Percentiles rank a stretch among this genome's conserved stretches.
These are phyloP conservation scores for Microstegium vimineum DNA, from an alignment of 176 grass and related monocot species.

Conservation along the genomic window DNA sequence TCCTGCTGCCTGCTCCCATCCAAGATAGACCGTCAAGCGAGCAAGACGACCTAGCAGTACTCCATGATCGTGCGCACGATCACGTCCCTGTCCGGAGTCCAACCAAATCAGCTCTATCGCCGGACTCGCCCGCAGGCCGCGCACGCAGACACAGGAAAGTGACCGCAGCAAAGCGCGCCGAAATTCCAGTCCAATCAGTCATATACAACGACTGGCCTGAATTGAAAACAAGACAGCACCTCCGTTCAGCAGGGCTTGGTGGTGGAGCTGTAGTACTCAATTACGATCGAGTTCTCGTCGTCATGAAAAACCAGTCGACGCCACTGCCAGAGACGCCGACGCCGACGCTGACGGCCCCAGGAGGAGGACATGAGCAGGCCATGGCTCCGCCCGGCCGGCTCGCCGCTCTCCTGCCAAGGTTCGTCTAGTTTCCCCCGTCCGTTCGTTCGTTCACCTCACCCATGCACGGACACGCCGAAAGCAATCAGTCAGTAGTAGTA, in stretches of 20 bases:
- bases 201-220: not conserved
- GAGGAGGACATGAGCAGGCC: not conserved
- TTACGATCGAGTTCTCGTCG: not conserved
- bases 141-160: not conserved
- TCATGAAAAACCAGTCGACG: not conserved
- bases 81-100: not conserved
- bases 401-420: conserved; percentile 13
- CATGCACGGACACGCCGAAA: not conserved
- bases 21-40: not conserved
- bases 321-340: not conserved
- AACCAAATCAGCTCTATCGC: not conserved
- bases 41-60: not conserved
- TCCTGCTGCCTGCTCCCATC: not conserved
- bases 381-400: not conserved
- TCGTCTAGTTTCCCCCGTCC: not conserved
- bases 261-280: not conserved
- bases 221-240: not conserved
- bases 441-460: not conserved
- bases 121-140: not conserved
- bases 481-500: not conserved
- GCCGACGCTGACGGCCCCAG: not conserved
- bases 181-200: not conserved
- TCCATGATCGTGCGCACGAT: not conserved
- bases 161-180: not conserved
- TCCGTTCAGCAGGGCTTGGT: not conserved